Percentiles rank a stretch among this genome's conserved stretches.
Conservation (phyloP, 192 early-diverging fungal genomes). For the Coemansia sp. region DNA sequence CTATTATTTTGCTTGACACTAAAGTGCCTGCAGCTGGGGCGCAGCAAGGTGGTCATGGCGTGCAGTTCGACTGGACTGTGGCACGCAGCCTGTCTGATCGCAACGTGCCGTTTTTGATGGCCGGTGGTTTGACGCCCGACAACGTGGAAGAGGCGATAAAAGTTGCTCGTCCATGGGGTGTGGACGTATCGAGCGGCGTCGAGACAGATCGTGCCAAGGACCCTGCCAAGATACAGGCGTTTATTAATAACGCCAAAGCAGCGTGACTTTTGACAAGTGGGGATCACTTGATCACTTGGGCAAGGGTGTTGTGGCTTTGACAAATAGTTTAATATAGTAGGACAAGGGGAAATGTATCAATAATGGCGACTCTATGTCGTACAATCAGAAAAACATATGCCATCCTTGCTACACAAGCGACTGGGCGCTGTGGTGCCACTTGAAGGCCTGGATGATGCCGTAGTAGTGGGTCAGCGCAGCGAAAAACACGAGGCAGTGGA, state of each 20-base stretch:
- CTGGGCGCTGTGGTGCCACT: slow-evolving; percentile 35
- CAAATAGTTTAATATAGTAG: too few relatives aligned
- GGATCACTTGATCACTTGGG: too few relatives aligned
- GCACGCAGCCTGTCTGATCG: slow-evolving; percentile 58
- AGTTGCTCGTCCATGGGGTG: slow-evolving; percentile 72
- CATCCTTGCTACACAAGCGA: background rate
- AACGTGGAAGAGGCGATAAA: slow-evolving; percentile 78
- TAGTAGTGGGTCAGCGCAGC: slow-evolving; percentile 70
- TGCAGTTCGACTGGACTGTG: slow-evolving; percentile 84
- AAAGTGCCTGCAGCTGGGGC: slow-evolving; percentile 56
- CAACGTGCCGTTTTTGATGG: slow-evolving; percentile 77
- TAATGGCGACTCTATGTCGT: too few relatives aligned
- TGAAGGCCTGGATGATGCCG: slow-evolving; percentile 62
- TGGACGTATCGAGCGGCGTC: slow-evolving; percentile 94
- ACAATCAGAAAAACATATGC: too few relatives aligned
- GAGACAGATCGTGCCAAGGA: slow-evolving; percentile 85
- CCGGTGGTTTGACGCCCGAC: slow-evolving; percentile 82
- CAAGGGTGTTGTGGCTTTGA: too few relatives aligned
- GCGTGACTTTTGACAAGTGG: too few relatives aligned
- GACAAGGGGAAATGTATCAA: too few relatives aligned
- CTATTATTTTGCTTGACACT: slow-evolving; percentile 60
- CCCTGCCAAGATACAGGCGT: slow-evolving; percentile 67
- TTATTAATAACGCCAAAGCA: slow-evolving; percentile 60
- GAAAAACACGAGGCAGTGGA: slow-evolving; percentile 76
- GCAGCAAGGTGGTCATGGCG: slow-evolving; percentile 78